phyloP scores from a whole-genome alignment of 129 eudicot species.

The Artemisia tridentata region DNA sequence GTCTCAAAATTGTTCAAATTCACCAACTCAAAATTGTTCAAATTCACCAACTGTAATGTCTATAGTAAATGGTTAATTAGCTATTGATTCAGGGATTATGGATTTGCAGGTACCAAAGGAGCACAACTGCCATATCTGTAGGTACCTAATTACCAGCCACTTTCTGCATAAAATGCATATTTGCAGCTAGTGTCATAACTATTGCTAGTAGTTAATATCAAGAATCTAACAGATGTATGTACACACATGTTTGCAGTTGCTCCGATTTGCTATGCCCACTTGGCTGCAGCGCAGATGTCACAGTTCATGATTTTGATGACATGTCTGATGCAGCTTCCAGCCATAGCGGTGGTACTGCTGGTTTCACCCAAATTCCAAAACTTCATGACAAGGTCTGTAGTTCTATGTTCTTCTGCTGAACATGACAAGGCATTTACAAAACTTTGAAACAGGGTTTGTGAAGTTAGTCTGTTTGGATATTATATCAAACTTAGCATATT shows the following conservation, averaged over 20 bases:
- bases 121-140: constrained; percentile 73
- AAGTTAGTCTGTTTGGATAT: not conserved
- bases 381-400: constrained; percentile 50
- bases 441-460: not conserved
- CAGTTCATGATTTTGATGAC: constrained; percentile 76
- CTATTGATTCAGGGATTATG: not conserved
- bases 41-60: not conserved
- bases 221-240: not conserved
- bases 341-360: constrained; percentile 34
- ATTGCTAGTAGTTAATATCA: not conserved
- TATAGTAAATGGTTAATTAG: not conserved
- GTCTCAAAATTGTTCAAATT: no score
- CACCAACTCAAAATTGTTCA: no score
- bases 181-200: not conserved
- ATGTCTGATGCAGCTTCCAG: constrained; percentile 54
- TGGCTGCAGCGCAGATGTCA: constrained; percentile 75
- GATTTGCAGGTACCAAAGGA: constrained; percentile 61
- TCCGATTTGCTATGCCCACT: constrained; percentile 75
- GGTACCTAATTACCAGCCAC: constrained; percentile 3
- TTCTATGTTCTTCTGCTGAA: constrained; percentile 89
- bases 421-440: not conserved
- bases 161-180: not conserved
- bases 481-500: not conserved
- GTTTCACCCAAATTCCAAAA: constrained; percentile 54
- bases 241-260: constrained; percentile 44